Evolutionary conservation across 306 rosid genomes (phyloP).

Genomic region (Trifolium dubium): DNA sequence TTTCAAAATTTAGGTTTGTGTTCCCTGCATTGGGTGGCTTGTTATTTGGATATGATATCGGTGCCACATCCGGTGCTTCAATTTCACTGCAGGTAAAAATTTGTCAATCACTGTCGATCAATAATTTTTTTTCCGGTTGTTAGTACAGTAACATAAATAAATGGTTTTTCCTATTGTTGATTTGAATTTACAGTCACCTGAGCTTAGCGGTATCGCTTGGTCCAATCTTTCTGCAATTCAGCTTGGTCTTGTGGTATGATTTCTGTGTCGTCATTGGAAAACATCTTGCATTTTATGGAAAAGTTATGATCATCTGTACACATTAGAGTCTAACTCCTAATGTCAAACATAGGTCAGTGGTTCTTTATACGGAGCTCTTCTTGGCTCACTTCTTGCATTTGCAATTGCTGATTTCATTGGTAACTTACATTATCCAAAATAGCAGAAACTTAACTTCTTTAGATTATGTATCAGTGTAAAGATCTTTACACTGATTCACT

Average conservation of each 20-base stretch:
- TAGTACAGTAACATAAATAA: slow-evolving; percentile 7
- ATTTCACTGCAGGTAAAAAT: slow-evolving; percentile 77
- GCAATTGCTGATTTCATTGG: slow-evolving; percentile 92
- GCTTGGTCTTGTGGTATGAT: slow-evolving; percentile 92
- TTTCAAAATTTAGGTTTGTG: slow-evolving; percentile 68
- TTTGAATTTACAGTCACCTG: slow-evolving; percentile 75
- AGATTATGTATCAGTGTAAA: neutral
- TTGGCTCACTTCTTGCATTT: slow-evolving; percentile 80
- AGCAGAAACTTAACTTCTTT: slow-evolving; percentile 33
- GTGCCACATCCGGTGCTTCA: slow-evolving; percentile 96
- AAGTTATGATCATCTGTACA: slow-evolving; percentile 20
- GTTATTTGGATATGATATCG: slow-evolving; percentile 93
- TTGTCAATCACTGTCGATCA: slow-evolving; percentile 32
- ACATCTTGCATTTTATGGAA: slow-evolving; percentile 22
- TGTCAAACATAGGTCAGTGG: slow-evolving; percentile 75
- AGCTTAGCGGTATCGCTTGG: slow-evolving; percentile 86
- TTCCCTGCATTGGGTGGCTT: slow-evolving; percentile 98
- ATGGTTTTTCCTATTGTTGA: slow-evolving; percentile 24
- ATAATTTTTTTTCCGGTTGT: neutral
- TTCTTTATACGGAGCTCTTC: slow-evolving; percentile 94
- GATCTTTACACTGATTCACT: too few relatives aligned
- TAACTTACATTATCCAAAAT: slow-evolving; percentile 42
- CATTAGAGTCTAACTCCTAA: slow-evolving; percentile 26
- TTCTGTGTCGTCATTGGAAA: slow-evolving; percentile 30
- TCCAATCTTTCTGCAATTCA: slow-evolving; percentile 80